phyloP scores from a whole-genome alignment of 1,284 basidiomycete species.

The Thecaphora thlaspeos region DNA sequence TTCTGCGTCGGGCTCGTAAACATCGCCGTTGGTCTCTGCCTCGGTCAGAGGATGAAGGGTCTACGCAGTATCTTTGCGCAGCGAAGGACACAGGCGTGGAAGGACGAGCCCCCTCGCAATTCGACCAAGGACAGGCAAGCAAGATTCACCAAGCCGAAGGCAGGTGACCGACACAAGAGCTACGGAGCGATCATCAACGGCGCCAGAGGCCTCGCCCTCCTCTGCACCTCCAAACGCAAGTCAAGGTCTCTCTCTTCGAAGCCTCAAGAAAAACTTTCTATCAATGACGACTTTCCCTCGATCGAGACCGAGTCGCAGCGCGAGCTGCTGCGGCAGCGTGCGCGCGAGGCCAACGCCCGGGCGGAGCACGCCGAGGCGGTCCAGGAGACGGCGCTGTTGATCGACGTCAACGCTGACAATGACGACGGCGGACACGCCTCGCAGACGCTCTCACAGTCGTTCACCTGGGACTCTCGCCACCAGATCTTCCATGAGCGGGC shows the following conservation, averaged over 20 bases:
- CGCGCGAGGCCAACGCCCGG: slow-evolving; percentile 8
- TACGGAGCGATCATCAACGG: slow-evolving; percentile 5
- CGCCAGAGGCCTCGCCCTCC: background rate
- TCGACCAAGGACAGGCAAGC: too few relatives aligned
- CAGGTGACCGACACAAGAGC: slow-evolving; percentile 1
- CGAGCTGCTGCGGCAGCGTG: slow-evolving; percentile 22
- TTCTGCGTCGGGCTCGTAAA: slow-evolving; percentile 31
- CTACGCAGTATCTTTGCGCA: slow-evolving; percentile 13
- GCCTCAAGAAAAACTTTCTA: slow-evolving; percentile 12
- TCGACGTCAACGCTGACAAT: slow-evolving; percentile 27
- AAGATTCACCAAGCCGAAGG: too few relatives aligned
- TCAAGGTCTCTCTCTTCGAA: too few relatives aligned
- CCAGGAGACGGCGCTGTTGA: slow-evolving; percentile 7
- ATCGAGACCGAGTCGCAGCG: slow-evolving; percentile 27
- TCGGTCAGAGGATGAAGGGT: slow-evolving; percentile 14
- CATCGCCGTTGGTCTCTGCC: slow-evolving; percentile 11
- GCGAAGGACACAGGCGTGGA: slow-evolving; percentile 3
- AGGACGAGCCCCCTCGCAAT: background rate
- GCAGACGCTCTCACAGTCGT: slow-evolving; percentile 14
- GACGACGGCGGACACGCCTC: slow-evolving; percentile 4
- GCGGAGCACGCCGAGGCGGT: slow-evolving; percentile 9
- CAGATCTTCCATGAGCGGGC: slow-evolving; percentile 16
- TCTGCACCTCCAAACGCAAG: background rate
- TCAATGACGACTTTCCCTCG: slow-evolving; percentile 30
- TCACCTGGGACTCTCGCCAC: slow-evolving; percentile 15